A percentile compares a stretch with the other conserved stretches of the same genome.
phyloP scores from a whole-genome alignment of 179 eudicot species.

The Heliamphora pulchella region DNA sequence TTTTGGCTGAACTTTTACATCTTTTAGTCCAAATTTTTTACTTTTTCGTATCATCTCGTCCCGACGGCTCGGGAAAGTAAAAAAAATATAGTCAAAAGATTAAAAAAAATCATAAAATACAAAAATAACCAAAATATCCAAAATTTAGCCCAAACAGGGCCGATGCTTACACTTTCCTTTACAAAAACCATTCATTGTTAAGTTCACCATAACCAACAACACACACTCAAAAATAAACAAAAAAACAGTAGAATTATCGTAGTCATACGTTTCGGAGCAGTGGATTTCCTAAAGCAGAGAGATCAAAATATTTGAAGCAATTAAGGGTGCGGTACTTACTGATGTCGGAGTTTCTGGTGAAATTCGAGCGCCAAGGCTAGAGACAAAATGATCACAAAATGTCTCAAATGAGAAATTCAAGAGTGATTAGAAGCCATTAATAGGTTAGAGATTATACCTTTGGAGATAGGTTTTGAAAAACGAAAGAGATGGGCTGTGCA shows the following conservation, averaged over 20 bases:
- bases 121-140: too few species aligned
- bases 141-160: too few species aligned
- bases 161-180: background rate
- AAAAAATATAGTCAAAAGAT: too few species aligned
- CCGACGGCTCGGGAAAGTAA: too few species aligned
- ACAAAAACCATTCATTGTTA: background rate
- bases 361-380: constrained; percentile 39
- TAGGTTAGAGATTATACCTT: constrained; percentile 18
- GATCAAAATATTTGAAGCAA: background rate
- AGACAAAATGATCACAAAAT: background rate
- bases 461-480: constrained; percentile 39
- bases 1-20: too few species aligned
- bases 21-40: too few species aligned
- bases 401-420: background rate
- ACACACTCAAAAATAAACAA: too few species aligned
- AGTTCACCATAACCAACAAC: background rate
- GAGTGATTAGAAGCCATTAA: too few species aligned
- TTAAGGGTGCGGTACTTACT: constrained; percentile 17
- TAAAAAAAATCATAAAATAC: too few species aligned
- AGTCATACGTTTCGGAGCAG: background rate
- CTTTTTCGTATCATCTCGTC: too few species aligned
- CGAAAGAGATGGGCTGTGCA: constrained; percentile 32
- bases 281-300: background rate
- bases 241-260: background rate
- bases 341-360: constrained; percentile 20